Conservation (phyloP, 768 basidiomycete genomes). For the Xerocomellus chrysenteron region DNA sequence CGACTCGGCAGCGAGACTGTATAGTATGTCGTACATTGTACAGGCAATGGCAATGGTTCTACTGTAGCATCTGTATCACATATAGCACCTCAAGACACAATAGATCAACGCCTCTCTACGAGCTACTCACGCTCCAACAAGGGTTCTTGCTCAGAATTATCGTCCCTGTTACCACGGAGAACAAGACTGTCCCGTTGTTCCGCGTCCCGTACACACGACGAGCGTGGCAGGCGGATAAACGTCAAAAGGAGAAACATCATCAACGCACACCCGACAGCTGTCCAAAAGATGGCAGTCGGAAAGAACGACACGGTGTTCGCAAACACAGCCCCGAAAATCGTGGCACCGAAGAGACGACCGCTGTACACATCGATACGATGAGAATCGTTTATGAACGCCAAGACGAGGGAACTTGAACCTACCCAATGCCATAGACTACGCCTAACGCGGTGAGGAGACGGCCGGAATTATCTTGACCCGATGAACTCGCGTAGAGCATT, state of each 20-base stretch:
- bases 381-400: neutral
- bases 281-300: neutral
- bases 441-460: neutral
- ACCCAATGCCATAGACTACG: neutral
- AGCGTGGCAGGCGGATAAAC: neutral
- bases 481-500: neutral
- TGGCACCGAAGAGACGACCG: neutral
- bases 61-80: too few species aligned
- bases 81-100: too few species aligned
- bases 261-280: neutral
- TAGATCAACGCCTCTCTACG: too few species aligned
- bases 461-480: neutral
- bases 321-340: neutral
- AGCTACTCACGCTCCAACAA: neutral
- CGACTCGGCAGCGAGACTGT: too few species aligned
- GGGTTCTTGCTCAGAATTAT: too few species aligned
- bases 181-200: too few species aligned
- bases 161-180: too few species aligned
- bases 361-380: neutral
- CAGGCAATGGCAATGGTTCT: too few species aligned
- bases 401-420: neutral
- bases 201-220: too few species aligned
- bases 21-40: too few species aligned
- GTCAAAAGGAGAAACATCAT: neutral
- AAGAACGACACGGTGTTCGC: neutral